Evolutionary conservation across 108 stramenopile species (phyloP).

Genomic region (Cylindrotheca closterium): DNA sequence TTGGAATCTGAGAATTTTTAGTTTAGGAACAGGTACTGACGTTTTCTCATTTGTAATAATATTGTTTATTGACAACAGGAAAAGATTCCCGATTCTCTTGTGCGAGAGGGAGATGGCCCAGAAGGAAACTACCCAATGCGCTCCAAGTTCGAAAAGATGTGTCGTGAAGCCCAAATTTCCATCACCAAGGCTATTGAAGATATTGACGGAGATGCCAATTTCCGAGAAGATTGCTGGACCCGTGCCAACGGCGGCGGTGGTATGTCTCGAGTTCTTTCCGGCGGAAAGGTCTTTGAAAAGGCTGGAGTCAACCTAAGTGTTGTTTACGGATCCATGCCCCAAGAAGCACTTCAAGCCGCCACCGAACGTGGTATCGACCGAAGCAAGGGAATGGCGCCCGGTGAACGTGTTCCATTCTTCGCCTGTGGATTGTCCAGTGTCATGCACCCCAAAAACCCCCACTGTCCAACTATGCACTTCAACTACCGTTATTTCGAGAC

Average conservation of each 20-base stretch:
- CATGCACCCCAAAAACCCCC: slow-evolving; percentile 98
- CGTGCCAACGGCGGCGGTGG: slow-evolving; percentile 96
- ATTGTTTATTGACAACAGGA: slow-evolving; percentile 22
- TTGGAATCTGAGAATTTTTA: background rate
- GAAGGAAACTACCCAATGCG: slow-evolving; percentile 96
- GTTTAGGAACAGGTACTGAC: background rate
- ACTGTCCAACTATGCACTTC: slow-evolving; percentile 99
- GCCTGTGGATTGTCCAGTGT: slow-evolving; percentile 95
- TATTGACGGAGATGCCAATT: slow-evolving; percentile 87
- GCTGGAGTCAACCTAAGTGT: slow-evolving; percentile 97
- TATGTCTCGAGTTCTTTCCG: slow-evolving; percentile 89
- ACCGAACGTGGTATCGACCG: slow-evolving; percentile 94
- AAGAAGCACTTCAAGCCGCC: slow-evolving; percentile 92
- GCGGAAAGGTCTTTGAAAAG: slow-evolving; percentile 98
- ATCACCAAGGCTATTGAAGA: slow-evolving; percentile 92
- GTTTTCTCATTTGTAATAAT: background rate
- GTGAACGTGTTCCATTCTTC: slow-evolving; percentile 94
- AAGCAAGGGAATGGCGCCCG: slow-evolving; percentile 89
- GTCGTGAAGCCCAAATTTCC: slow-evolving; percentile 88
- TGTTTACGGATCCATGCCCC: slow-evolving; percentile 94
- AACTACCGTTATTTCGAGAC: slow-evolving; percentile 99
- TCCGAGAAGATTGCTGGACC: slow-evolving; percentile 94
- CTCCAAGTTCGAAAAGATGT: slow-evolving; percentile 88
- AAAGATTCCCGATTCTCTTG: slow-evolving; percentile 53
- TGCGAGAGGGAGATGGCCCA: slow-evolving; percentile 84